Conservation (phyloP, 2,329 filamentous ascomycete genomes). For the Botrytis tulipae region DNA sequence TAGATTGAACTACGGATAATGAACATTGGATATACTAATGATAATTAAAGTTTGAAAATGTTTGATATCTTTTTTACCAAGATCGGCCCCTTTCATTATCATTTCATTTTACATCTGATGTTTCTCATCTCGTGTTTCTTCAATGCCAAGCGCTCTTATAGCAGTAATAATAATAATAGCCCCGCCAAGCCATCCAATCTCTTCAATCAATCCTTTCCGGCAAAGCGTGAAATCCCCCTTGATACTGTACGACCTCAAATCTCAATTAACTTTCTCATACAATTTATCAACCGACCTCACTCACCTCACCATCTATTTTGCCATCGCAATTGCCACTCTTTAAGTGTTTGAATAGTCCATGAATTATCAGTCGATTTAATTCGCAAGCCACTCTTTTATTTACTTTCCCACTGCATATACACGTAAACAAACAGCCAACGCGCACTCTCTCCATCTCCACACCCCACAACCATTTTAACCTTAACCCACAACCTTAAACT, state of each 20-base stretch:
- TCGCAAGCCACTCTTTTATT: neutral
- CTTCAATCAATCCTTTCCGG: conserved; percentile 3
- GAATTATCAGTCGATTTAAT: neutral
- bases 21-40: neutral
- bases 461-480: conserved; percentile 11
- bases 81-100: neutral
- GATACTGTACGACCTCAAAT: neutral
- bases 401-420: neutral
- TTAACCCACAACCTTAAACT: conserved; percentile 15
- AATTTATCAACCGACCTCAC: neutral
- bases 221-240: conserved; percentile 13
- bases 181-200: conserved; percentile 19
- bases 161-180: neutral
- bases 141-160: conserved; percentile 6
- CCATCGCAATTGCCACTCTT: neutral
- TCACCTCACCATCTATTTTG: conserved; percentile 1
- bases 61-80: neutral
- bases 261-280: neutral
- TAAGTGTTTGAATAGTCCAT: neutral
- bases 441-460: conserved; percentile 10
- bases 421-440: neutral
- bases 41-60: conserved; percentile 3
- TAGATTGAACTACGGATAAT: neutral
- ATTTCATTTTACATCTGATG: neutral
- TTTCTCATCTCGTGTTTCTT: conserved; percentile 1